Percentiles rank a stretch among this genome's conserved stretches.
Evolutionary conservation across 441 rosid genomes (phyloP).

Genomic region (Rhodomyrtus psidioides): DNA sequence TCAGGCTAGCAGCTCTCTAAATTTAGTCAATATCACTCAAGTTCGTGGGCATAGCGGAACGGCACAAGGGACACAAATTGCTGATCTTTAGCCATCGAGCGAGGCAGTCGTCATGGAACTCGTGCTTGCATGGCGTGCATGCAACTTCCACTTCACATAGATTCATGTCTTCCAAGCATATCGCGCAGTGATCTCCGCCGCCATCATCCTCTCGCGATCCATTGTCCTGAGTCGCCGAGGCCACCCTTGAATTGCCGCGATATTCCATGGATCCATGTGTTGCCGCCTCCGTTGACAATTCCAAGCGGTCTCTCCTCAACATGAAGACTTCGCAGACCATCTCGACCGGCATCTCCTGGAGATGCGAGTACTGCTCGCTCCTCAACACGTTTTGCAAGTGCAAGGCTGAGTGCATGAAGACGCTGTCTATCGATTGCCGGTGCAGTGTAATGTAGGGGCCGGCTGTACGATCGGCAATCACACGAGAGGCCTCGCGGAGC

Average conservation of each 20-base stretch:
- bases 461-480: not conserved
- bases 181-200: not conserved
- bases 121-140: not conserved
- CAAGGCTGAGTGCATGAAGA: not conserved
- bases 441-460: not conserved
- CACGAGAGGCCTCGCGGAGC: not conserved
- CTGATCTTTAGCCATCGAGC: not conserved
- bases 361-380: not conserved
- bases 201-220: not conserved
- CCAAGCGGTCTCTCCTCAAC: not conserved
- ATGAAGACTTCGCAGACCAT: not conserved
- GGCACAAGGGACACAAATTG: not conserved
- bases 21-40: not conserved
- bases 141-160: not conserved
- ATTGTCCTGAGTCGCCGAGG: not conserved
- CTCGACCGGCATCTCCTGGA: not conserved
- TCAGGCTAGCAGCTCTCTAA: too few relatives aligned
- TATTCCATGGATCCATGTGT: not conserved
- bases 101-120: not conserved
- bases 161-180: not conserved
- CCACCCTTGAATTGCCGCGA: not conserved
- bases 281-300: not conserved
- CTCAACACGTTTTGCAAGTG: not conserved
- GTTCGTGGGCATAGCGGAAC: not conserved
- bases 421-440: not conserved